Evolutionary conservation across 2,329 filamentous ascomycete genomes (phyloP).

Genomic region (Penicillium sp.): DNA sequence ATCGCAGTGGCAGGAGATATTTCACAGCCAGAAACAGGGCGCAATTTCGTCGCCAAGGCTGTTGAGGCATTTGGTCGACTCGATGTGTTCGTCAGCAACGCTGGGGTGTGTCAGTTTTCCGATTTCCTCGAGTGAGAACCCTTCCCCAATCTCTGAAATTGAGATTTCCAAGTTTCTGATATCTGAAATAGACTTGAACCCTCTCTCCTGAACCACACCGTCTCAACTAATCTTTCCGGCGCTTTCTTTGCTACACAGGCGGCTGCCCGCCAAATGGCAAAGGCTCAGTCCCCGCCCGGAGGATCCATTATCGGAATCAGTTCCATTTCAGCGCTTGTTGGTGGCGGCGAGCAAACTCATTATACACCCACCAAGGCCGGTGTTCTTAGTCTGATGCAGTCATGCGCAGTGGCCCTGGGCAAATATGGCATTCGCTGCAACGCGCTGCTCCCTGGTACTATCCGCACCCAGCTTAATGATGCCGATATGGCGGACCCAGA

Average conservation of each 20-base stretch:
- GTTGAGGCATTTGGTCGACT: constrained; percentile 61
- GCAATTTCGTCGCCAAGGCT: constrained; percentile 67
- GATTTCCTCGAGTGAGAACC: constrained; percentile 72
- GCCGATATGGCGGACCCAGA: constrained; percentile 73
- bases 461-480: constrained; percentile 83
- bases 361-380: constrained; percentile 91
- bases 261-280: constrained; percentile 80
- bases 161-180: not conserved
- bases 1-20: constrained; percentile 78
- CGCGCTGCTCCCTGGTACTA: constrained; percentile 79
- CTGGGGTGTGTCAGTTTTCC: constrained; percentile 84
- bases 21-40: constrained; percentile 71
- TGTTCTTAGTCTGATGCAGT: constrained; percentile 80
- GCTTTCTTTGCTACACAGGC: constrained; percentile 89
- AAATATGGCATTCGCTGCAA: constrained; percentile 79
- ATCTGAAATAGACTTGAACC: constrained; percentile 59
- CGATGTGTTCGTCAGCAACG: constrained; percentile 85
- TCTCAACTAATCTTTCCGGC: constrained; percentile 81
- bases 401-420: constrained; percentile 76
- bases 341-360: constrained; percentile 77
- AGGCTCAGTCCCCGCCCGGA: constrained; percentile 69
- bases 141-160: not conserved
- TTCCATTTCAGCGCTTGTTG: constrained; percentile 52
- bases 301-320: constrained; percentile 70
- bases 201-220: constrained; percentile 71